Base-by-base conservation (phyloP, 331 rosid species). In the Malus hybrid region DNA sequence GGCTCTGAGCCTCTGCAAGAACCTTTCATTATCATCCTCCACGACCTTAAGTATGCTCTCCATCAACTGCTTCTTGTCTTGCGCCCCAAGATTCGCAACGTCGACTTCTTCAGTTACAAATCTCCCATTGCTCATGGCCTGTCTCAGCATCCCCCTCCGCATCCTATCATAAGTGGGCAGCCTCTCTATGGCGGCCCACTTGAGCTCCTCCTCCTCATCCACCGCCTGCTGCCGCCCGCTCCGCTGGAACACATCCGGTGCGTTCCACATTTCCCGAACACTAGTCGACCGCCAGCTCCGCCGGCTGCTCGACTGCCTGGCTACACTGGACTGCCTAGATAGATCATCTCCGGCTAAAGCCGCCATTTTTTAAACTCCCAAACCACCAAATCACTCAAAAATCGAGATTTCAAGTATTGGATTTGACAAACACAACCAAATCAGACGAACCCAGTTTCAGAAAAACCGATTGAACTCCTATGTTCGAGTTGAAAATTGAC, bases 21-120 rank as follows among this genome's bases (percentile, higher is more conserved):
- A 84, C 80, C 75, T 84, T 20, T 88, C 92, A 36, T 86, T 86
- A 33, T 88, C 92, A 19, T 88, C 81, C 75, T 88, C 88, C 52
- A 72, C 87, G 71, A 76, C 81, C 76, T 76, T 86, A 12, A 88
- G 84, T 18, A 86, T 77, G 16, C 77, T 86, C 29, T 84, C 85
- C 81, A 88, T 78, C 78, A 84, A 68, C 57, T 2, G 72, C 76
- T 78, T 76, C 82, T 86, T 86, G 52, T 88, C 88, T 3, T 80
- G 86, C n/a, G 32, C 33, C 20, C 84, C 93, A 55, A 88, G 88
- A 27, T 75, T 84, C 14, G 84, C 75, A 22, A 88, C 72, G 57
- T 86, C 88, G 69, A 88, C 78, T 19, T 86, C 85, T 10, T 72
- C 80, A 50, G 33, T 63, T 34, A 71, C 20, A 11, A 59, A 18